phyloP scores from a whole-genome alignment of 495 filamentous ascomycete genomes.

The Cenococcum geophilum region DNA sequence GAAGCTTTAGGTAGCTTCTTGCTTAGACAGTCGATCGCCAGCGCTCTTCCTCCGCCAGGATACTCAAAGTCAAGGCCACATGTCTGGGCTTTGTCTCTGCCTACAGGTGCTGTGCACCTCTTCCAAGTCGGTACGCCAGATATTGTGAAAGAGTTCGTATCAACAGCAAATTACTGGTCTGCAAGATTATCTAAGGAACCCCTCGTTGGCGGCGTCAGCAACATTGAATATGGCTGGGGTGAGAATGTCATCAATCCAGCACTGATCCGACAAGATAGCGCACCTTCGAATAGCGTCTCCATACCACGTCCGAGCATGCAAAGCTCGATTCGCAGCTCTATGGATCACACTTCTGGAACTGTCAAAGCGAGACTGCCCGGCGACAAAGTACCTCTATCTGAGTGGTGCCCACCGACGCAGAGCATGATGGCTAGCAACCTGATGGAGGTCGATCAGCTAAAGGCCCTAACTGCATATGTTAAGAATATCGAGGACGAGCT shows the following conservation, averaged over 20 bases:
- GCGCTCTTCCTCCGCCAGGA: constrained; percentile 78
- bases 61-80: constrained; percentile 86
- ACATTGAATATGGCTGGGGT: constrained; percentile 96
- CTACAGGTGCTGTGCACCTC: constrained; percentile 88
- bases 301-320: constrained; percentile 54
- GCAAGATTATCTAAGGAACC: constrained; percentile 89
- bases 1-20: constrained; percentile 80
- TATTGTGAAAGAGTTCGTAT: constrained; percentile 89
- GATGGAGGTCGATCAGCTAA: constrained; percentile 73
- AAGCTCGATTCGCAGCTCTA: constrained; percentile 63
- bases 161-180: constrained; percentile 96
- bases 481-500: constrained; percentile 80
- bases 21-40: constrained; percentile 87
- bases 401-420: constrained; percentile 91
- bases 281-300: constrained; percentile 36
- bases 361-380: constrained; percentile 68
- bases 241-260: constrained; percentile 78
- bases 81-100: constrained; percentile 92
- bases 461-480: constrained; percentile 69
- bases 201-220: constrained; percentile 84
- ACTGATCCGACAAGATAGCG: constrained; percentile 44
- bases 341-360: constrained; percentile 54
- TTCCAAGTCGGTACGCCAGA: constrained; percentile 96
- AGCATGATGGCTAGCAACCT: constrained; percentile 77
- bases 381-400: constrained; percentile 75